phyloP scores from a whole-genome alignment of 176 grass and related monocot species.

The Saccharum officinarum region DNA sequence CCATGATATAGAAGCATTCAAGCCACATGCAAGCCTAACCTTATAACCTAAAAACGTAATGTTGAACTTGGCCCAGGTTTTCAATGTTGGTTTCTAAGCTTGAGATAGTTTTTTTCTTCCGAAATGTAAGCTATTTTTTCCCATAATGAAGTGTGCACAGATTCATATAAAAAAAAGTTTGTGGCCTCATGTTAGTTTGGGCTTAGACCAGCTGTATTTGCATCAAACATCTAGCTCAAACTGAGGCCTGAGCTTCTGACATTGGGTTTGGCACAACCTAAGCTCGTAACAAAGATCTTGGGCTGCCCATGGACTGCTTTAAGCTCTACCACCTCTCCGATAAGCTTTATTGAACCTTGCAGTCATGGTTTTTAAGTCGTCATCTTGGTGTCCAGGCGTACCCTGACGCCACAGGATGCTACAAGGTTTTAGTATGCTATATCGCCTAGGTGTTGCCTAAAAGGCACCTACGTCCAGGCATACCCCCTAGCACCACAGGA shows the following conservation, averaged over 20 bases:
- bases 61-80: neutral
- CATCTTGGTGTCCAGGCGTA: neutral
- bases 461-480: too few relatives aligned
- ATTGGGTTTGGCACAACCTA: neutral
- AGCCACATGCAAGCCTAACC: neutral
- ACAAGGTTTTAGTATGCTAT: neutral
- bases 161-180: neutral
- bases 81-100: neutral
- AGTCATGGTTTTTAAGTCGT: neutral
- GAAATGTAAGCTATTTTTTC: neutral
- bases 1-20: neutral
- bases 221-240: neutral
- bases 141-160: neutral
- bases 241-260: neutral
- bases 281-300: too few relatives aligned
- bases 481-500: too few relatives aligned
- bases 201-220: neutral
- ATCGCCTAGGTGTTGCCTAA: neutral
- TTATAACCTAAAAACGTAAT: neutral
- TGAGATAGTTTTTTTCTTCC: neutral
- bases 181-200: neutral
- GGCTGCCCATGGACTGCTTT: neutral
- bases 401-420: neutral
- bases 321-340: neutral
- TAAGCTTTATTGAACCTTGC: neutral